Conservation (phyloP, 257 asterid genomes). For the Solanum neorickii region DNA sequence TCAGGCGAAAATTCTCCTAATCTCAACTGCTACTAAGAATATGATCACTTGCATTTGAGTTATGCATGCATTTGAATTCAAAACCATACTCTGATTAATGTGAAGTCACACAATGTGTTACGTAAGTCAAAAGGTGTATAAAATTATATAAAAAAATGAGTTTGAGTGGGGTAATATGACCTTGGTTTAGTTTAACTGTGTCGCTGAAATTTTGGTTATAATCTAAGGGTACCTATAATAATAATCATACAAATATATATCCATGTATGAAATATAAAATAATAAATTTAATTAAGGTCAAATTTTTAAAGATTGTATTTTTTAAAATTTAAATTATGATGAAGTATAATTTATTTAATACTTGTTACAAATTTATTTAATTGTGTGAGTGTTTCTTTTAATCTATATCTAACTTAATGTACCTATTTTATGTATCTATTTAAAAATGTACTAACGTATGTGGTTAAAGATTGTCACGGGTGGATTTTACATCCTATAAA, state of each 20-base stretch:
- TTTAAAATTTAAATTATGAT: neutral
- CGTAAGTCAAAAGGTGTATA: neutral
- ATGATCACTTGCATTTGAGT: neutral
- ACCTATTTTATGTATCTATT: neutral
- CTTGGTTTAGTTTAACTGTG: neutral
- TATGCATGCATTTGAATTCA: neutral
- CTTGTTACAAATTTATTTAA: neutral
- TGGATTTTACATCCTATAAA: neutral
- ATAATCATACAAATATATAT: too few relatives aligned
- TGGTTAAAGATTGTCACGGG: neutral
- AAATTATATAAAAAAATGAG: too few relatives aligned
- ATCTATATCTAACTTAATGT: neutral
- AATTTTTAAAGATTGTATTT: too few relatives aligned
- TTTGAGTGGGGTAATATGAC: too few relatives aligned
- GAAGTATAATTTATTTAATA: too few relatives aligned
- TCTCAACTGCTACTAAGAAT: neutral
- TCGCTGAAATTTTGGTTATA: neutral
- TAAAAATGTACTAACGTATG: neutral
- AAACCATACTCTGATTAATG: neutral
- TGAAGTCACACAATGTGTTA: neutral
- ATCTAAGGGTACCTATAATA: neutral
- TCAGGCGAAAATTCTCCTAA: neutral
- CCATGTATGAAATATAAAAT: too few relatives aligned
- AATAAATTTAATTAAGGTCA: too few relatives aligned
- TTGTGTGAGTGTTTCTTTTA: neutral